phyloP scores from a whole-genome alignment of 2,329 filamentous ascomycete species.

The Fusarium pseudoanthophilum region DNA sequence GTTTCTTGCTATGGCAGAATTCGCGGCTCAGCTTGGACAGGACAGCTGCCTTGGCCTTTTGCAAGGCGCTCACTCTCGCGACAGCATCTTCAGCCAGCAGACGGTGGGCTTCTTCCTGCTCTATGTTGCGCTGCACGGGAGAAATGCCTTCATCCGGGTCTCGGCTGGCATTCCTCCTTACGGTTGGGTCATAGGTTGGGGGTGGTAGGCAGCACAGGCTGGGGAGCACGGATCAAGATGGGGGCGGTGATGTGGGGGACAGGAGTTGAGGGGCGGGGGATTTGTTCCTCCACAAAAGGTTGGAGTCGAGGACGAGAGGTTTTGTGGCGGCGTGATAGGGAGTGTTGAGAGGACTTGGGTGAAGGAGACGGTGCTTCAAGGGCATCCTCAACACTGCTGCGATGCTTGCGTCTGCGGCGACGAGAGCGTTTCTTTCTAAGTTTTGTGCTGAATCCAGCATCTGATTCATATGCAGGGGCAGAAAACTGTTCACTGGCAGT shows the following conservation, averaged over 20 bases:
- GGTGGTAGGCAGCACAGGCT: slow-evolving; percentile 67
- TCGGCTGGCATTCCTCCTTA: slow-evolving; percentile 24
- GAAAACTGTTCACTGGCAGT: slow-evolving; percentile 24
- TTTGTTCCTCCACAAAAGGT: slow-evolving; percentile 42
- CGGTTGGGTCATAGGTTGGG: slow-evolving; percentile 63
- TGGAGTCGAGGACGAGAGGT: slow-evolving; percentile 41
- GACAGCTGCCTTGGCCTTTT: slow-evolving; percentile 69
- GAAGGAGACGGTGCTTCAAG: slow-evolving; percentile 32
- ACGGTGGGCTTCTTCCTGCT: slow-evolving; percentile 66
- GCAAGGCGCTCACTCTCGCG: slow-evolving; percentile 64
- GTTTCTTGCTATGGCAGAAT: slow-evolving; percentile 51
- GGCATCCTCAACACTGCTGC: slow-evolving; percentile 43
- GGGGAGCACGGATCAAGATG: slow-evolving; percentile 59
- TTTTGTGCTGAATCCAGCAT: slow-evolving; percentile 57
- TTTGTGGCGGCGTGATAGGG: slow-evolving; percentile 41
- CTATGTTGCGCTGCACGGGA: slow-evolving; percentile 67
- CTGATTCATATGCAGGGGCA: slow-evolving; percentile 33
- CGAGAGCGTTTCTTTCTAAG: slow-evolving; percentile 58
- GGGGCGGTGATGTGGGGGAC: slow-evolving; percentile 60
- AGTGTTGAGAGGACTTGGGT: slow-evolving; percentile 33
- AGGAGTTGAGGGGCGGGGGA: slow-evolving; percentile 44
- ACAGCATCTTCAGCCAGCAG: slow-evolving; percentile 67
- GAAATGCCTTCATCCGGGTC: slow-evolving; percentile 60
- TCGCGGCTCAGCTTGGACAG: slow-evolving; percentile 68
- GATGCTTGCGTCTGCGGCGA: slow-evolving; percentile 53